A percentile compares a stretch with the other conserved stretches of the same genome.
Conservation (phyloP, 306 rosid species). For the Clitoria ternatea region DNA sequence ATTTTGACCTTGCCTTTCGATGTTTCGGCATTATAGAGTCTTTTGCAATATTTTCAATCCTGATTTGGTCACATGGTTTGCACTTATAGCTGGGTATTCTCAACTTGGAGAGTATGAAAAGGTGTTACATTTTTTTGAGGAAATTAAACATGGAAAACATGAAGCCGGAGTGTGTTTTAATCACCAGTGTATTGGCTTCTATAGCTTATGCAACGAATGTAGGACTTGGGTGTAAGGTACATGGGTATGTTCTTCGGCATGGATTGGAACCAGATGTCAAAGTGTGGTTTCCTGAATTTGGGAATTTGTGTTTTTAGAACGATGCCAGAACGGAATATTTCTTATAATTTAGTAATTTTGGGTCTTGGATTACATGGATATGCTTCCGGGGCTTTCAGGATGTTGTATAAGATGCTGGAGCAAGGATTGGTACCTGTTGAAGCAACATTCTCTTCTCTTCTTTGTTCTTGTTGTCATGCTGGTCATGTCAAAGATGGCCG, state of each 20-base stretch:
- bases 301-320: conserved; percentile 50
- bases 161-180: conserved; percentile 67
- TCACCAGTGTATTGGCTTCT: conserved; percentile 70
- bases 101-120: conserved; percentile 54
- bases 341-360: conserved; percentile 72
- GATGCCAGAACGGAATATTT: conserved; percentile 55
- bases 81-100: conserved; percentile 75
- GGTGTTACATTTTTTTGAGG: conserved; percentile 52
- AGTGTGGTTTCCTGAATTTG: conserved; percentile 66
- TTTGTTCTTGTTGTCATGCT: conserved; percentile 77
- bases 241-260: conserved; percentile 65
- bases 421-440: conserved; percentile 59
- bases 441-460: conserved; percentile 83
- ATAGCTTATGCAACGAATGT: conserved; percentile 52
- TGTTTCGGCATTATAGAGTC: conserved; percentile 52
- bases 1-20: no score
- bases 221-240: conserved; percentile 59
- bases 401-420: conserved; percentile 50
- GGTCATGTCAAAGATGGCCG: conserved; percentile 67
- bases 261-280: conserved; percentile 62
- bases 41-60: conserved; percentile 55
- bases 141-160: conserved; percentile 43
- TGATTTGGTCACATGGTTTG: conserved; percentile 87
- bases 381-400: conserved; percentile 54
- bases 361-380: conserved; percentile 80